Base-by-base conservation (phyloP, 2,329 filamentous ascomycete genomes). In the Colletotrichum graminicola region DNA sequence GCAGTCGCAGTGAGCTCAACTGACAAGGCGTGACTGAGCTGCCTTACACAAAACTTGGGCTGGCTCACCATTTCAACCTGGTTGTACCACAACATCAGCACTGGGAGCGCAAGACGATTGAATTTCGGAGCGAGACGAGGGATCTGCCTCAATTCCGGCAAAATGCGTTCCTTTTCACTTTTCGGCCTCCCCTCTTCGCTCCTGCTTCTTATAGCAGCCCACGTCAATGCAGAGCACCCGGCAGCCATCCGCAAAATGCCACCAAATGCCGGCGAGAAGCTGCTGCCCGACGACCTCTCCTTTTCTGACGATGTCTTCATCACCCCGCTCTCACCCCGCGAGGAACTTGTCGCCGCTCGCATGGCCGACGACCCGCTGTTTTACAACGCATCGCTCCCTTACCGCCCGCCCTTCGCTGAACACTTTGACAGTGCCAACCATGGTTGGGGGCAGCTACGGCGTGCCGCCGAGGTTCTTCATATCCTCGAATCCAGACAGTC, bases 211-310 rank as follows among this genome's bases (percentile, higher is more conserved):
- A 75, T 86, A 55, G 78, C 82, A 2, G 79, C 80, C 2, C 81
- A 83, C 56, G 76, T 81, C 18, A 75, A 76, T 2, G 81, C 82
- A 41, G 79, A 79, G 36, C 75, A 81, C 7, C 92, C 92, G 0
- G 86, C 88, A 1, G 92, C 89, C 0, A 85, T 95, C 66, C 89
- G 88, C 77, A 94, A 94, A 78, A 93, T 95, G 88, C 85, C 89
- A 57, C 85, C 85, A 6, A 90, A 94, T 77, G 87, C 89, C 61
- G 88, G 88, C 71, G 91, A 93, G 78, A 96, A 94, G 85, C 91
- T 95, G 78, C 89, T 91, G 75, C 83, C 91, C 67, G 87, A 93
- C 55, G 92, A 94, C 79, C 91, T 85, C 74, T 85, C 83, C 74
- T 89, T 89, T 75, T 77, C 76, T 2, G 73, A 75, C 36, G 72